Evolutionary conservation across 495 filamentous ascomycete species (phyloP).

Genomic region (Talaromyces stipitatus): DNA sequence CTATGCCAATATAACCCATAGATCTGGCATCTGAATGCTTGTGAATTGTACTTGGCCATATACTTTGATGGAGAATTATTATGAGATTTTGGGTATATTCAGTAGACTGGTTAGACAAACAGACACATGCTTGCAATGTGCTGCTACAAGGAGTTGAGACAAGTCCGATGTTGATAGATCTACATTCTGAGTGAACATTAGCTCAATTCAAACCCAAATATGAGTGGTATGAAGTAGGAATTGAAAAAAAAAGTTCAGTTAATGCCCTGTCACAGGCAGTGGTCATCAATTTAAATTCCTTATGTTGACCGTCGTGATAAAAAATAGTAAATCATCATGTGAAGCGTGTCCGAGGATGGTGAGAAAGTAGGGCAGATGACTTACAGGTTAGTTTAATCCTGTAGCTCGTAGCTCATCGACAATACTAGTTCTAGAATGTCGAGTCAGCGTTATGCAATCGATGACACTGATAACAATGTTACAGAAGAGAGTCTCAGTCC

Average conservation of each 20-base stretch:
- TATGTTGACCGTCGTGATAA: constrained; percentile 99
- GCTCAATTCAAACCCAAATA: not conserved
- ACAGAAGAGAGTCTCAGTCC: constrained; percentile 28
- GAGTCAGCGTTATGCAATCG: not conserved
- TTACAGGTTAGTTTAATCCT: constrained; percentile 9
- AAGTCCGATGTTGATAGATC: not conserved
- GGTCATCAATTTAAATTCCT: constrained; percentile 78
- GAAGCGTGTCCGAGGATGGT: constrained; percentile 12
- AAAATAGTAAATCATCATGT: constrained; percentile 68
- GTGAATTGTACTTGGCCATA: too few relatives aligned
- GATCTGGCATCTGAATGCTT: too few relatives aligned
- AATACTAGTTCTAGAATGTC: not conserved
- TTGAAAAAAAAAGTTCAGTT: constrained; percentile 44
- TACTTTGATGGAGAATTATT: too few relatives aligned
- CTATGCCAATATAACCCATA: not conserved
- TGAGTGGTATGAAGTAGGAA: not conserved
- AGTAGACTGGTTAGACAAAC: too few relatives aligned
- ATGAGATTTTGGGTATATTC: too few relatives aligned
- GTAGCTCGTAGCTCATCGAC: constrained; percentile 1
- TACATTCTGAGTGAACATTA: not conserved
- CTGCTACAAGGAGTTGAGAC: too few relatives aligned
- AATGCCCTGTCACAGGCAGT: constrained; percentile 79
- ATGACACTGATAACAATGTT: not conserved
- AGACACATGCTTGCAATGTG: not conserved
- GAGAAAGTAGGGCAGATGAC: constrained; percentile 11